Percentiles rank a stretch among this genome's conserved stretches.
phyloP scores from a whole-genome alignment of 176 grass and related monocot genomes.

The sorghum (Sorghum bicolor) region Sorghum_bicolor_NCBIv3 NC_012870.2:21503001-21503500 shows the following conservation, averaged over 20 bases:
- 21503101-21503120: neutral
- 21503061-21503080: neutral
- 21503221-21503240: constrained; percentile 71
- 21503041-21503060: neutral
- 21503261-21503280: constrained; percentile 46
- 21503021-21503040: constrained; percentile 1
- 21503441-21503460: neutral
- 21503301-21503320: constrained; percentile 88
- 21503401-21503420: neutral
- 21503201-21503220: constrained; percentile 90
- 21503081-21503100: neutral
- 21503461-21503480: constrained; percentile 7
- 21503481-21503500: neutral
- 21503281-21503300: constrained; percentile 54
- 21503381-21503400: neutral
- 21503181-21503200: constrained; percentile 67
- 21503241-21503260: constrained; percentile 47
- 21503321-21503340: constrained; percentile 96
- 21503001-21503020: neutral
- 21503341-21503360: constrained; percentile 57
- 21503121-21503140: neutral
- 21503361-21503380: neutral
- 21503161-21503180: constrained; percentile 13
- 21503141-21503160: neutral
- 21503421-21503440: constrained; percentile 1